These are phyloP conservation scores for Penicillium crustosum DNA, from an alignment of 2,329 filamentous ascomycete species.

Conservation along the genomic window DNA sequence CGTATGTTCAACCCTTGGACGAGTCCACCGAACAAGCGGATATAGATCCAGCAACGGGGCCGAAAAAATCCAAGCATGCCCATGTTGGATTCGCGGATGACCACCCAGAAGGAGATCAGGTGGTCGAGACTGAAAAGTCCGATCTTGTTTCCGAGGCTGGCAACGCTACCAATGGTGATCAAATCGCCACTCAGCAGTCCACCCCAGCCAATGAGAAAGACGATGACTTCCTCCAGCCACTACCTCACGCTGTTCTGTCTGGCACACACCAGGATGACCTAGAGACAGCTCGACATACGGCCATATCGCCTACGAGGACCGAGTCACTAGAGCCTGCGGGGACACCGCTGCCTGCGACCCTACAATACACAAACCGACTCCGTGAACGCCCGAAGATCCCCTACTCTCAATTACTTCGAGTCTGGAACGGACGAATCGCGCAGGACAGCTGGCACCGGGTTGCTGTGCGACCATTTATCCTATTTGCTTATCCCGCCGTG, in stretches of 20 bases:
- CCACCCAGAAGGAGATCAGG: constrained; percentile 20
- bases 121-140: constrained; percentile 6
- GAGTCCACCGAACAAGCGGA: constrained; percentile 12
- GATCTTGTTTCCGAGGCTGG: neutral
- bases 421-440: constrained; percentile 75
- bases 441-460: constrained; percentile 78
- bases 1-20: constrained; percentile 22
- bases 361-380: constrained; percentile 68
- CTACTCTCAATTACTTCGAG: constrained; percentile 70
- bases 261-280: constrained; percentile 23
- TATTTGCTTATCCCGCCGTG: constrained; percentile 84
- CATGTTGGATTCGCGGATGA: constrained; percentile 60
- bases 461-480: constrained; percentile 74
- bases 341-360: constrained; percentile 27
- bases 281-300: constrained; percentile 27
- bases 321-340: constrained; percentile 31
- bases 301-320: constrained; percentile 32
- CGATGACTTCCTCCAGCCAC: constrained; percentile 14
- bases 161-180: neutral
- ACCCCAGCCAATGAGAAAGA: constrained; percentile 16
- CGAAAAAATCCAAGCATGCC: constrained; percentile 38
- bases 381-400: constrained; percentile 66
- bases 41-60: constrained; percentile 11
- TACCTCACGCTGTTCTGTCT: constrained; percentile 7
- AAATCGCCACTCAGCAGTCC: constrained; percentile 1